Percentiles rank a stretch among this genome's conserved stretches.
These are phyloP conservation scores for Uronychia binucleata DNA, from an alignment of 73 alveolate genomes.

Conservation along the genomic window DNA sequence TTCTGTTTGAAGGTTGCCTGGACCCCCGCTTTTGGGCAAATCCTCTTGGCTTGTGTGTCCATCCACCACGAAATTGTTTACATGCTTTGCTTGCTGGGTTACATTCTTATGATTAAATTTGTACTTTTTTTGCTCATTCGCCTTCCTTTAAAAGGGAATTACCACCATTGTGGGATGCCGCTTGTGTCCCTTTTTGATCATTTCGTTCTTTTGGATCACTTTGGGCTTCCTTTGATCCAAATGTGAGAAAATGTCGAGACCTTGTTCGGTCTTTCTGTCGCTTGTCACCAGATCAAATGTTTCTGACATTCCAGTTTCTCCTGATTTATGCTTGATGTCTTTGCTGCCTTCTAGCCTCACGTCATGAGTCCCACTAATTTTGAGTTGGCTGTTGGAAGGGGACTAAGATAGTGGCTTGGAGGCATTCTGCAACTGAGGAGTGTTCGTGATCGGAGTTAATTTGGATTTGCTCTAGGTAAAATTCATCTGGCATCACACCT, in stretches of 20 bases:
- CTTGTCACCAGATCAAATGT: neutral
- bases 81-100: neutral
- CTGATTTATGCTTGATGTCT: neutral
- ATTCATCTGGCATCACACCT: neutral
- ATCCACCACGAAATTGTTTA: neutral
- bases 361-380: neutral
- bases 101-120: neutral
- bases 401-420: neutral
- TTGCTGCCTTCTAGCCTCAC: conserved; percentile 1
- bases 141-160: too few relatives aligned
- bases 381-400: neutral
- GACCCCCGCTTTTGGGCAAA: too few relatives aligned
- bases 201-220: neutral
- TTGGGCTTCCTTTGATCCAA: neutral
- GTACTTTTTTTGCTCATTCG: neutral
- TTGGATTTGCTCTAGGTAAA: neutral
- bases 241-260: neutral
- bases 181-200: neutral
- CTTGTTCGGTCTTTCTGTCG: neutral
- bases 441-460: neutral
- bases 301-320: neutral
- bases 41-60: neutral
- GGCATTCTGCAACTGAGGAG: neutral
- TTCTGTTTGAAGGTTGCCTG: too few relatives aligned
- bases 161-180: neutral